phyloP scores from a whole-genome alignment of 352 stramenopile species.

The Saprolegnia parasitica region DNA sequence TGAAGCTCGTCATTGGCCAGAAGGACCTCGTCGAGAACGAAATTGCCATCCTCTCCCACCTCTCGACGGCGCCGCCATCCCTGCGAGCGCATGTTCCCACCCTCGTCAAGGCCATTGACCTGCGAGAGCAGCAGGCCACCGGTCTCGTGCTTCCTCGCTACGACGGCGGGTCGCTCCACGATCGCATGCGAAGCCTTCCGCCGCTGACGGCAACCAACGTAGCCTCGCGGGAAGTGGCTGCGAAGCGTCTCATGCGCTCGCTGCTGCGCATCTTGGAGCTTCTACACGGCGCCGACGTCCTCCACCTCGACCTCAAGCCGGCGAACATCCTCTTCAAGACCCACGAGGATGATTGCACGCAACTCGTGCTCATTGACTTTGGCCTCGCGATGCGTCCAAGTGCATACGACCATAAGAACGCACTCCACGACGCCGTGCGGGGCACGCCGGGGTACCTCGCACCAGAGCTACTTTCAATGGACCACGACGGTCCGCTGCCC shows the following conservation, averaged over 20 bases:
- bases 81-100: neutral
- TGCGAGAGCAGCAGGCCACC: neutral
- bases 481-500: constrained; percentile 21
- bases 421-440: constrained; percentile 41
- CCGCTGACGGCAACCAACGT: neutral
- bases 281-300: constrained; percentile 53
- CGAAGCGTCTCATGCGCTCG: constrained; percentile 1
- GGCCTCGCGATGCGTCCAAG: constrained; percentile 44
- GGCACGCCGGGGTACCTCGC: constrained; percentile 75
- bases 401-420: constrained; percentile 32
- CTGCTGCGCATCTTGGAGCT: constrained; percentile 33
- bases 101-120: constrained; percentile 6
- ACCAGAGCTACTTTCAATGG: constrained; percentile 46
- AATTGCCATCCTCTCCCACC: neutral
- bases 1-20: neutral
- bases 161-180: constrained; percentile 5
- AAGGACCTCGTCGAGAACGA: constrained; percentile 9
- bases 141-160: constrained; percentile 20
- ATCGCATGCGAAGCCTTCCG: neutral
- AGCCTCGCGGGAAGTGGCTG: neutral
- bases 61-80: neutral
- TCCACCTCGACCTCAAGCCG: constrained; percentile 78
- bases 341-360: constrained; percentile 41
- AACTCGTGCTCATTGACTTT: constrained; percentile 71
- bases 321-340: constrained; percentile 73